Conservation (phyloP, 371 early-diverging fungal genomes). For the Rozella allomycis region DNA sequence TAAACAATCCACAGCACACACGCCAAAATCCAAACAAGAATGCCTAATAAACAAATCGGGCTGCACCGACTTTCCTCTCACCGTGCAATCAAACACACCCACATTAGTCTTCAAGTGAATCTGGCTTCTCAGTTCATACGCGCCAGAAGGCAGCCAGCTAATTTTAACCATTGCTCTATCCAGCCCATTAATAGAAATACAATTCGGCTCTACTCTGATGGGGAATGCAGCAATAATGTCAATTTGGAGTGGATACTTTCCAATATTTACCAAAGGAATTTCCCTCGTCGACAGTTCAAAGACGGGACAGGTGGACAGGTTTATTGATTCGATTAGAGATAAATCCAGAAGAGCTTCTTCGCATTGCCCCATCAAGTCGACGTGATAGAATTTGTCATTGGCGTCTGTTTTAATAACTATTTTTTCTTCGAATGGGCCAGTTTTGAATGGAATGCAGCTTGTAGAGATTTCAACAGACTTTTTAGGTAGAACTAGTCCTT, state of each 20-base stretch:
- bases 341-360: conserved; percentile 26
- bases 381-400: conserved; percentile 16
- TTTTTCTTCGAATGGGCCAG: conserved; percentile 15
- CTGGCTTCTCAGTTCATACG: conserved; percentile 29
- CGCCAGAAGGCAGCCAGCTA: conserved; percentile 28
- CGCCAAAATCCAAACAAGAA: conserved; percentile 26
- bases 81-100: conserved; percentile 18
- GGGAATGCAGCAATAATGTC: conserved; percentile 21
- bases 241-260: conserved; percentile 19
- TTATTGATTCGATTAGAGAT: conserved; percentile 22
- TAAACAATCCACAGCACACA: conserved; percentile 18
- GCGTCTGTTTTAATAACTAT: conserved; percentile 23
- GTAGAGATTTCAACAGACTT: conserved; percentile 10
- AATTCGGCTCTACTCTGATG: conserved; percentile 15
- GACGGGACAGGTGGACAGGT: conserved; percentile 27
- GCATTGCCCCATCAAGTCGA: conserved; percentile 21
- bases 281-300: conserved; percentile 16
- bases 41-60: conserved; percentile 23
- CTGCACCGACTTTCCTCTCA: conserved; percentile 26
- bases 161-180: conserved; percentile 11
- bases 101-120: conserved; percentile 23
- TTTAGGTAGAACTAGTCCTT: conserved; percentile 16
- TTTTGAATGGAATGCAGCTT: conserved; percentile 16
- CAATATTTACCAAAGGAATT: conserved; percentile 22
- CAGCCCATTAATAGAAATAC: conserved; percentile 16